Conservation (phyloP, 2,329 filamentous ascomycete genomes). For the Xylaria sp. region DNA sequence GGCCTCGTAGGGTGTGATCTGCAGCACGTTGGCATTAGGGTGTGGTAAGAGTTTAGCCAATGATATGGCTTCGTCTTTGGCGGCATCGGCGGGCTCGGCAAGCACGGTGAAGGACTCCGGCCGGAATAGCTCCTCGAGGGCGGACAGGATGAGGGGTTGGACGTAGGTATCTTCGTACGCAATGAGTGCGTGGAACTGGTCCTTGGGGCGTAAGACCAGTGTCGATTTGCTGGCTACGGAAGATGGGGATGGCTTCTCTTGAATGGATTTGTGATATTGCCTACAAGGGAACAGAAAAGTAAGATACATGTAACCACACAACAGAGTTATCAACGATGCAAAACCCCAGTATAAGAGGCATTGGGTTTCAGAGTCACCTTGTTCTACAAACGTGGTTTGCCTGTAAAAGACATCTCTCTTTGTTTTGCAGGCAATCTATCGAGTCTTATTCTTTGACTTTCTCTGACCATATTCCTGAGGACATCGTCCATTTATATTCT, state of each 20-base stretch:
- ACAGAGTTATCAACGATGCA: background rate
- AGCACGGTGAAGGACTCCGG: conserved; percentile 60
- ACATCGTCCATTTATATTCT: conserved; percentile 23
- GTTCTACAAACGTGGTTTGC: conserved; percentile 4
- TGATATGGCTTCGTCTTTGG: conserved; percentile 34
- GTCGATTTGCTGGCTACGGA: conserved; percentile 24
- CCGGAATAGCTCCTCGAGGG: conserved; percentile 69
- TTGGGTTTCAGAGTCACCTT: background rate
- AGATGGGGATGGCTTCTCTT: conserved; percentile 26
- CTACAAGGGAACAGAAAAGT: conserved; percentile 31
- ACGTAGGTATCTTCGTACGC: conserved; percentile 90
- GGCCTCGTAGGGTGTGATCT: conserved; percentile 85
- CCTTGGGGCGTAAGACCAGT: conserved; percentile 35
- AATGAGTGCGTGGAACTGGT: conserved; percentile 71
- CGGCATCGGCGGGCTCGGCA: conserved; percentile 43
- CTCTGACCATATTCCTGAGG: conserved; percentile 21
- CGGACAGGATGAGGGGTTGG: conserved; percentile 79
- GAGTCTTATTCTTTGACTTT: conserved; percentile 30
- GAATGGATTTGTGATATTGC: conserved; percentile 28
- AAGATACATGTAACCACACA: conserved; percentile 29
- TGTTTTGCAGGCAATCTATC: conserved; percentile 11
- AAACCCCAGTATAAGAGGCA: conserved; percentile 4
- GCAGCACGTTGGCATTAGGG: conserved; percentile 61
- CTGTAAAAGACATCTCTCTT: background rate
- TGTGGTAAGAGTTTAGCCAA: conserved; percentile 47